Evolutionary conservation across 345 rosid genomes (phyloP), one percentile per base, ranked within the genome.

Genomic region (Euclidium syriacum): DNA sequence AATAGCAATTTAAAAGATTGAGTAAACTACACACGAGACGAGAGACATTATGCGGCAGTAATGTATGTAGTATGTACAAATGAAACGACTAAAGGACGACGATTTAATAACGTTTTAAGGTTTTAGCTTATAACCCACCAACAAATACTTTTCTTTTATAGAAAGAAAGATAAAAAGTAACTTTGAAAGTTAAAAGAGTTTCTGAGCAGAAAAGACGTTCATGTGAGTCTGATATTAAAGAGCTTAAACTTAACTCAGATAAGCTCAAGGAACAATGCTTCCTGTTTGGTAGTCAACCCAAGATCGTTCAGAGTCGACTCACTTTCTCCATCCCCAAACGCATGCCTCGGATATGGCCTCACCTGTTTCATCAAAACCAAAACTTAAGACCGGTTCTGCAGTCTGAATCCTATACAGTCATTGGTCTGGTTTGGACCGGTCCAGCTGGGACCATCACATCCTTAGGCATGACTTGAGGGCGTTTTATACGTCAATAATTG

Each of bases 321-420:
- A 44, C 84, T 70, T 75, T 95, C 98, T 34, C 81, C 96, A 32
- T 82, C 85, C 6, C 86, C 78, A 78, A 90, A 94, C 27, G 96
- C 90, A n/a, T 84, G 90, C 85, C 97, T 80, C 0, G 97, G 96
- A 71, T 81, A 95, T 36, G 99, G 99, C 77, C 97, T 83, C 84
- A 95, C 99, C 99, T 95, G 86, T 77, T 52, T 41, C 60, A 63
- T 26, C 35, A 55, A 50, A 30, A 70, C 57, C 32, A 52, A 33
- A 26, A 40, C 32, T 58, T 26, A 58, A 23, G 18, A 59, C 61
- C n/a, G n/a, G n/a, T n/a, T n/a, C n/a, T n/a, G n/a, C n/a, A n/a
- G n/a, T n/a, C n/a, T n/a, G n/a, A n/a, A n/a, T n/a, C n/a, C n/a
- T n/a, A n/a, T n/a, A n/a, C n/a, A n/a, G n/a, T n/a, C n/a, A n/a